These are phyloP conservation scores for Beauveria pseudobassiana DNA, from an alignment of 2,329 filamentous ascomycete species.

Conservation along the genomic window DNA sequence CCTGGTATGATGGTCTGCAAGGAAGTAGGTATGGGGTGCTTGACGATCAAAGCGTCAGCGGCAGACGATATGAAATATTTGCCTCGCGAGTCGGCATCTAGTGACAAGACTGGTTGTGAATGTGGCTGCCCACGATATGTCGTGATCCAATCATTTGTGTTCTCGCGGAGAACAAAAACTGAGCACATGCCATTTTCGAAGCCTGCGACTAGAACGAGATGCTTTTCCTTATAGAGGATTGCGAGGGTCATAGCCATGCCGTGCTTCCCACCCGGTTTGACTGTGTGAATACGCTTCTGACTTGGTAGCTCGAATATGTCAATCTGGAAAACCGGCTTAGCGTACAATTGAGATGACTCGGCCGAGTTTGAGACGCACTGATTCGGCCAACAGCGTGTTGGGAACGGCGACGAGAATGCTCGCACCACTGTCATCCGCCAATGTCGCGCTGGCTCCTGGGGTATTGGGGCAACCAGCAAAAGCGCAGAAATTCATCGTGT, in stretches of 20 bases:
- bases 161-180: constrained; percentile 47
- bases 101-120: constrained; percentile 72
- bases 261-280: constrained; percentile 42
- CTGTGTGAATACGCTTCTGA: constrained; percentile 57
- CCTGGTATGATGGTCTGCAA: constrained; percentile 14
- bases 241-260: constrained; percentile 87
- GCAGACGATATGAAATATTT: constrained; percentile 69
- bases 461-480: constrained; percentile 57
- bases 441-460: background rate
- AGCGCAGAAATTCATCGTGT: constrained; percentile 91
- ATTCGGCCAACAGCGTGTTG: constrained; percentile 65
- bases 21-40: constrained; percentile 55
- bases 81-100: constrained; percentile 45
- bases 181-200: constrained; percentile 80
- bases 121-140: constrained; percentile 63
- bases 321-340: constrained; percentile 37
- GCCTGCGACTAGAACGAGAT: constrained; percentile 61
- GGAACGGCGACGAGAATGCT: constrained; percentile 70
- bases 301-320: constrained; percentile 80
- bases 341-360: background rate
- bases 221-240: constrained; percentile 43
- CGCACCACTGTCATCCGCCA: constrained; percentile 10
- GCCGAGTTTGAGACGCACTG: constrained; percentile 36
- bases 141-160: constrained; percentile 35
- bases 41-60: constrained; percentile 72